These are phyloP conservation scores for Elaeis oleifera DNA, from an alignment of 202 grass and related monocot genomes.

Conservation along the genomic window DNA sequence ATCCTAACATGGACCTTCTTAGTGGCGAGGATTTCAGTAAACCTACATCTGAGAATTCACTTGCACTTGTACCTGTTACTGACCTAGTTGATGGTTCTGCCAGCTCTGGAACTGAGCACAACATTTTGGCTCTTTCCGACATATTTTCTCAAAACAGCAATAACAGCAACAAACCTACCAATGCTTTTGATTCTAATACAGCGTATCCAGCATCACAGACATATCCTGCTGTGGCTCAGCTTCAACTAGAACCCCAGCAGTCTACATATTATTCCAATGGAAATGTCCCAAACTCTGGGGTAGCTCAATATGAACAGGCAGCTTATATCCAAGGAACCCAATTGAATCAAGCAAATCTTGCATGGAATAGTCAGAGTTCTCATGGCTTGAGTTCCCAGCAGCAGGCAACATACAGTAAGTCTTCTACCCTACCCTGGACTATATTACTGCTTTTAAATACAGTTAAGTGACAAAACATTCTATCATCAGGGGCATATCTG, in stretches of 20 bases:
- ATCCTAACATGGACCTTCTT: slow-evolving; percentile 66
- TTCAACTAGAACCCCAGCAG: slow-evolving; percentile 30
- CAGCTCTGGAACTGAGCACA: slow-evolving; percentile 33
- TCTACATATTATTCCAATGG: slow-evolving; percentile 44
- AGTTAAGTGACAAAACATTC: too few relatives aligned
- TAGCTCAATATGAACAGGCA: slow-evolving; percentile 29
- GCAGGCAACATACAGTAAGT: slow-evolving; percentile 48
- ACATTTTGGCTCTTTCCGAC: slow-evolving; percentile 71
- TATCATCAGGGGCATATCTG: too few relatives aligned
- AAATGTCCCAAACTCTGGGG: slow-evolving; percentile 4
- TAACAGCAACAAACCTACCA: slow-evolving; percentile 31
- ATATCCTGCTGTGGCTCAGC: slow-evolving; percentile 28
- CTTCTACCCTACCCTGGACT: too few relatives aligned
- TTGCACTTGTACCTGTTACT: slow-evolving; percentile 66
- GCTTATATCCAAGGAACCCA: slow-evolving; percentile 39
- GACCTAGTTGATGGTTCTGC: slow-evolving; percentile 43
- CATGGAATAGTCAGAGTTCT: slow-evolving; percentile 46
- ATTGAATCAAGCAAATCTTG: slow-evolving; percentile 26
- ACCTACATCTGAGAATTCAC: slow-evolving; percentile 52
- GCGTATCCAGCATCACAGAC: slow-evolving; percentile 42
- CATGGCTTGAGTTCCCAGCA: slow-evolving; percentile 42
- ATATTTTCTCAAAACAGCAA: slow-evolving; percentile 62
- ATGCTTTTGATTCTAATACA: slow-evolving; percentile 35
- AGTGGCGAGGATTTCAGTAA: slow-evolving; percentile 76
- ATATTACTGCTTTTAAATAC: too few relatives aligned